phyloP scores from a whole-genome alignment of 768 basidiomycete species.

The Steccherinum ochraceum region DNA sequence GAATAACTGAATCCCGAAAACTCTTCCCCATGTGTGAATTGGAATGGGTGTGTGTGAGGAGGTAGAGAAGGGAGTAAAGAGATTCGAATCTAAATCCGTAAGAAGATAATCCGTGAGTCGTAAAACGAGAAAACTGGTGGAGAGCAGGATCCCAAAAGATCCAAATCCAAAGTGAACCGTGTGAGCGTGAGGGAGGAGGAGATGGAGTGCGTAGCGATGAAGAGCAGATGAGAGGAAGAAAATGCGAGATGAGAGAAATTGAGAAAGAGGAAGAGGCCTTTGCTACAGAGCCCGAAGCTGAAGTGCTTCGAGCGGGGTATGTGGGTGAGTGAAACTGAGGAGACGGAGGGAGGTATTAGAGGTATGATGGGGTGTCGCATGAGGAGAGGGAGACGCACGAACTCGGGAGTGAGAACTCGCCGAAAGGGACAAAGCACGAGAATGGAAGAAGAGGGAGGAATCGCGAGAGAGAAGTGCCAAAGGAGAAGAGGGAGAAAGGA shows the following conservation, averaged over 20 bases:
- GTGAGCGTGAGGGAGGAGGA: too few relatives aligned
- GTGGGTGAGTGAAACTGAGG: not conserved
- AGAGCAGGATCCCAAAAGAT: not conserved
- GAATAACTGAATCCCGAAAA: too few relatives aligned
- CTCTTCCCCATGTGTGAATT: too few relatives aligned
- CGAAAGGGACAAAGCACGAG: slow-evolving; percentile 2
- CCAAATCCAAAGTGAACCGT: not conserved
- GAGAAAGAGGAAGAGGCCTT: not conserved
- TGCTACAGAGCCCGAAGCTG: not conserved
- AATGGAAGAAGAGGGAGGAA: slow-evolving; percentile 4
- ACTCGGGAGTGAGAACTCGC: not conserved
- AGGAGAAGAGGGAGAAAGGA: slow-evolving; percentile 1
- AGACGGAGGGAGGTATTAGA: not conserved
- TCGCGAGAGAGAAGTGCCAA: slow-evolving; percentile 4
- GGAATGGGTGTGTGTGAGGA: too few relatives aligned
- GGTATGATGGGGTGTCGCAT: not conserved
- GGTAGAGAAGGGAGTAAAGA: too few relatives aligned
- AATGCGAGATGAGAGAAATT: not conserved
- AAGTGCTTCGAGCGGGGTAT: not conserved
- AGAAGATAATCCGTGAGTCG: not conserved
- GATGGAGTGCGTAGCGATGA: too few relatives aligned
- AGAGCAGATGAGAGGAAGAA: not conserved
- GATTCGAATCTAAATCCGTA: not conserved
- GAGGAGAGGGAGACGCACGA: not conserved
- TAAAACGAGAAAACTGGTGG: not conserved